Evolutionary conservation across 139 green algal genomes (phyloP), one percentile per base, ranked within the genome.

Genomic region (Astrephomene gubernaculifera): DNA sequence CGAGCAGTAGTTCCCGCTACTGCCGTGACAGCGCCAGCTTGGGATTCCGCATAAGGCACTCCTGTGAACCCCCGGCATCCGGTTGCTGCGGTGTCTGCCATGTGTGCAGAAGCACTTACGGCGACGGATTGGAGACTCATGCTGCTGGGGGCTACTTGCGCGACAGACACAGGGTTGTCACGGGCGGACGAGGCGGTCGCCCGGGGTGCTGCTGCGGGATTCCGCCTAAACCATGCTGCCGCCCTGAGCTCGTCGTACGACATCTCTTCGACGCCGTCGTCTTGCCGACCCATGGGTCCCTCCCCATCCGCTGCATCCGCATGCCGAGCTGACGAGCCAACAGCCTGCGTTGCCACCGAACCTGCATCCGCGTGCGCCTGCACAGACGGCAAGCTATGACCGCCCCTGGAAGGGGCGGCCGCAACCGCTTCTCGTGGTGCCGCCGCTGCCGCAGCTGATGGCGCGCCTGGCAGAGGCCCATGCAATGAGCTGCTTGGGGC

Each of bases 161-260:
- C n/a, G n/a, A n/a, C n/a, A n/a, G n/a, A n/a, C n/a, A n/a, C n/a
- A n/a, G n/a, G n/a, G n/a, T n/a, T n/a, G n/a, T n/a, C n/a, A n/a
- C n/a, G n/a, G n/a, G n/a, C n/a, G n/a, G n/a, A n/a, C n/a, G n/a
- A n/a, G n/a, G n/a, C n/a, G n/a, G n/a, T n/a, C n/a, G n/a, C n/a
- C n/a, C n/a, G n/a, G n/a, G n/a, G n/a, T n/a, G n/a, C n/a, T n/a
- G n/a, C n/a, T n/a, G 12, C 17, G 49, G 78, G 78, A 43, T 74
- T 75, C 9, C 78, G 61, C 17, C 43, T 41, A 38, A 87, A 35
- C 91, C 90, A 95, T 1, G 36, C 63, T 9, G 64, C 63, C 14
- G 91, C 93, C 4, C 94, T 76, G 10, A 90, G 60, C 86, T 97
- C 95, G 83, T 97, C 95, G 89, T 95, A 97, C 72, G 88, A 92